Evolutionary conservation across 148 eudicot genomes (phyloP), one percentile per base, ranked within the genome.

Genomic region (Pharnaceum exiguum): DNA sequence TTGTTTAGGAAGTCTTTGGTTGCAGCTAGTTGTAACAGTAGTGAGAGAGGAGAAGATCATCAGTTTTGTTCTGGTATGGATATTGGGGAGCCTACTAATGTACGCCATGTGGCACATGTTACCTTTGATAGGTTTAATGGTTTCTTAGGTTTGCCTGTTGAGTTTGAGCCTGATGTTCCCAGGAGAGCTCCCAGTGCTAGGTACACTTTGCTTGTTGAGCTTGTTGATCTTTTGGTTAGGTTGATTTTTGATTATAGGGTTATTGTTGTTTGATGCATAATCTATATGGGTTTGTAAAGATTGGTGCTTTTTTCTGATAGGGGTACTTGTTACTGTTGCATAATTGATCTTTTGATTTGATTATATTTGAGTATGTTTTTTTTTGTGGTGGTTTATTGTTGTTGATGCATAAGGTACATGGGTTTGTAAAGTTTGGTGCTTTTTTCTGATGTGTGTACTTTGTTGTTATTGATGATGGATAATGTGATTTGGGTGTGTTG

Each of bases 111-210:
- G 53, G 96, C 96, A 31, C 99, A 93, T 73, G 99, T 93, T 10
- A 93, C 96, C 13, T 93, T 88, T 65, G 99, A 93, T 73, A 83
- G 86, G 70, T 93, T 85, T 65, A 69, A 93, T 70, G 99, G 99
- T 54, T 93, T 93, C 76, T 80, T 93, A 79, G 99, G 99, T 59
- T 83, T 93, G 91, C 99, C 99, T 76, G 95, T 83, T 65, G 99
- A 93, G 71, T 89, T 93, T 65, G 99, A 93, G 71, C 99, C 96
- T 74, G 96, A 88, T 36, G 89, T 93, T 39, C 95, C 89, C 28
- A 76, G 82, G 60, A 85, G 95, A 43, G 91, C 95, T 45, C 99
- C 99, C 52, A 93, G 99, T 75, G 99, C 99, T 28, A 93, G 99
- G 99, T 93, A 71, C 65, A 57, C n/a, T 67, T 69, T 68, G 50